A percentile compares a stretch with the other conserved stretches of the same genome.
Conservation (phyloP, 208 protist species). For the Trypanosoma platydactyli region DNA sequence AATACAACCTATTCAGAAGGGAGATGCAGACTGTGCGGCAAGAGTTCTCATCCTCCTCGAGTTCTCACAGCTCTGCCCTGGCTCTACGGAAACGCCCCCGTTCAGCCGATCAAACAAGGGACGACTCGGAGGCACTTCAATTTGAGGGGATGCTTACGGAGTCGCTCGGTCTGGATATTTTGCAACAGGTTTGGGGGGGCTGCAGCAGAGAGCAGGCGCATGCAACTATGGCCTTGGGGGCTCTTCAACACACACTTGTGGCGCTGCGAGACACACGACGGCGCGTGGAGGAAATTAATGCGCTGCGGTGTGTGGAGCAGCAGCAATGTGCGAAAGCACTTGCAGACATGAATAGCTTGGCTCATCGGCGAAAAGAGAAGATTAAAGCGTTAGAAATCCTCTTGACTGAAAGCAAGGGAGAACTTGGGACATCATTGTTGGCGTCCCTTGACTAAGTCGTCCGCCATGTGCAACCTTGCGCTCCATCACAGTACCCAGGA, state of each 20-base stretch:
- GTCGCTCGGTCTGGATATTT: constrained; percentile 24
- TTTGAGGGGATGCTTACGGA: constrained; percentile 49
- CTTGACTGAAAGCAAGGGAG: constrained; percentile 7
- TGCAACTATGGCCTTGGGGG: background rate
- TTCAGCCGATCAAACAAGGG: constrained; percentile 1
- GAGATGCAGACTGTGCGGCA: constrained; percentile 10
- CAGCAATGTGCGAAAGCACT: constrained; percentile 32
- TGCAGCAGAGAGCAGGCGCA: background rate
- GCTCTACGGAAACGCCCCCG: constrained; percentile 6
- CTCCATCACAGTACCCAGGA: background rate
- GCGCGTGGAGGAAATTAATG: constrained; percentile 32
- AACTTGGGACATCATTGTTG: background rate
- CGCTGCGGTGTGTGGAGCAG: constrained; percentile 39
- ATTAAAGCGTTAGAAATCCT: constrained; percentile 40
- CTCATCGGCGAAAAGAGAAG: constrained; percentile 28
- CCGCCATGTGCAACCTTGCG: background rate
- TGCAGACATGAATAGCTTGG: constrained; percentile 25
- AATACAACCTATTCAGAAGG: constrained; percentile 8
- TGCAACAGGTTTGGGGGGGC: background rate
- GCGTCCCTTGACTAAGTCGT: constrained; percentile 10
- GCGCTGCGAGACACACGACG: constrained; percentile 16
- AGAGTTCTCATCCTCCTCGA: background rate
- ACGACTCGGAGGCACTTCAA: constrained; percentile 27
- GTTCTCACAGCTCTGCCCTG: background rate
- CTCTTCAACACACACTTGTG: constrained; percentile 29